Evolutionary conservation across 345 rosid genomes (phyloP), one percentile per base, ranked within the genome.

Genomic region (Boechera stricta): DNA sequence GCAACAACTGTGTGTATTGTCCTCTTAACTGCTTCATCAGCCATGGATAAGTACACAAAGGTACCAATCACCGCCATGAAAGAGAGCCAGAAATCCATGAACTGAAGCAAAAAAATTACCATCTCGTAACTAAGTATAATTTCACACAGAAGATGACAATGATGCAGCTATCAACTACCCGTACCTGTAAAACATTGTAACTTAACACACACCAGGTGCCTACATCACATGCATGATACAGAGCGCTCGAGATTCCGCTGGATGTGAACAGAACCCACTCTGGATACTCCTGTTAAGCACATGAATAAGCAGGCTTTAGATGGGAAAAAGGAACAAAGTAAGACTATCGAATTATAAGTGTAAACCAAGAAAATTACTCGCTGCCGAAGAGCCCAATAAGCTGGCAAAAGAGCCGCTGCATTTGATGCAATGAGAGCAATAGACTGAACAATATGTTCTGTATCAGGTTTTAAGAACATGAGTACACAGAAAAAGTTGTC

Each of bases 51-150:
- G 89, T 88, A 88, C 47, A 95, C 82, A 48, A 95, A 92, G 8
- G 97, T 95, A 85, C 94, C 90, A 72, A 90, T 88, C 18, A 95
- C 94, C 44, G 97, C 99, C 97, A 95, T 89, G 88, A 95, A 95
- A 52, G 99, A 95, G 69, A 95, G 98, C 99, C 99, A 95, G 73
- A 95, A 95, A 83, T 92, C 99, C 98, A 95, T 86, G 83, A 95
- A 95, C 98, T 95, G 96, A 82, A 83, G 78, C 61, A 64, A 59
- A 32, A 79, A 77, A 12, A 11, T 18, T 29, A 79, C 6, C 71
- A 64, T 54, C 33, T 55, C 18, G 73, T 63, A 31, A 53, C 11
- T 42, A 45, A 79, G 45, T 77, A 77, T 45, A 32, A 75, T 74
- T 45, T 74, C 51, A 76, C 77, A 65, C 16, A 69, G 58, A 77